These are phyloP conservation scores for Paracorniculantispora psalliotae DNA, from an alignment of 2,329 filamentous ascomycete species.

Conservation along the genomic window DNA sequence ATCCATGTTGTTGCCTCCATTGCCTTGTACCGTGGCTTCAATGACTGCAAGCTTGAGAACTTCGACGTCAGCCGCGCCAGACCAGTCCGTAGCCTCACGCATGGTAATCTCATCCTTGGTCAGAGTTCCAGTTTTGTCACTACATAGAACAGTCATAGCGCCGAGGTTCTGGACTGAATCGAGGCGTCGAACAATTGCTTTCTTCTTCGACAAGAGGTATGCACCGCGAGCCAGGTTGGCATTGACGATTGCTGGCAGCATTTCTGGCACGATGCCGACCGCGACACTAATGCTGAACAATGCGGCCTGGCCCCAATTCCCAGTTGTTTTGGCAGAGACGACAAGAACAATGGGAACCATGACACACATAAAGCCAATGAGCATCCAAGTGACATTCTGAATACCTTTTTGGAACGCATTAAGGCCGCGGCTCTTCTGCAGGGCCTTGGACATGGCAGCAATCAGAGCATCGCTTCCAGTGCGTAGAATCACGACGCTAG, in stretches of 20 bases:
- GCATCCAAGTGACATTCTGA: constrained; percentile 25
- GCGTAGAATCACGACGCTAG: constrained; percentile 22
- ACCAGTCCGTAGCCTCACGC: constrained; percentile 19
- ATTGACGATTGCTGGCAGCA: constrained; percentile 27
- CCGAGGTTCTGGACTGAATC: constrained; percentile 27
- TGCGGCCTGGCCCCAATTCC: constrained; percentile 23
- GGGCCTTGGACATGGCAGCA: constrained; percentile 23
- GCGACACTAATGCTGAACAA: constrained; percentile 27
- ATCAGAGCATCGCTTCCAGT: constrained; percentile 23
- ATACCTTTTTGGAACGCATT: constrained; percentile 27
- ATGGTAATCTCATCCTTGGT: constrained; percentile 27
- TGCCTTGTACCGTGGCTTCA: constrained; percentile 22
- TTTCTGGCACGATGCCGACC: constrained; percentile 26
- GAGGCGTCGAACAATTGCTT: constrained; percentile 31
- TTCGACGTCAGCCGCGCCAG: constrained; percentile 16
- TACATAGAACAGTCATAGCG: constrained; percentile 26
- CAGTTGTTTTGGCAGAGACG: constrained; percentile 22
- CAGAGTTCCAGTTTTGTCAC: constrained; percentile 27
- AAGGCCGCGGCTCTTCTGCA: constrained; percentile 20
- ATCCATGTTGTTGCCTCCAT: constrained; percentile 26
- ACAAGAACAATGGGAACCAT: constrained; percentile 26
- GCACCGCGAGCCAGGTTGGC: constrained; percentile 25
- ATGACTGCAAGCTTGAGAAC: constrained; percentile 25
- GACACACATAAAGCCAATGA: constrained; percentile 25
- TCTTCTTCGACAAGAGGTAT: constrained; percentile 26